These are phyloP conservation scores for Cicer judaicum DNA, from an alignment of 306 rosid genomes.

Conservation along the genomic window DNA sequence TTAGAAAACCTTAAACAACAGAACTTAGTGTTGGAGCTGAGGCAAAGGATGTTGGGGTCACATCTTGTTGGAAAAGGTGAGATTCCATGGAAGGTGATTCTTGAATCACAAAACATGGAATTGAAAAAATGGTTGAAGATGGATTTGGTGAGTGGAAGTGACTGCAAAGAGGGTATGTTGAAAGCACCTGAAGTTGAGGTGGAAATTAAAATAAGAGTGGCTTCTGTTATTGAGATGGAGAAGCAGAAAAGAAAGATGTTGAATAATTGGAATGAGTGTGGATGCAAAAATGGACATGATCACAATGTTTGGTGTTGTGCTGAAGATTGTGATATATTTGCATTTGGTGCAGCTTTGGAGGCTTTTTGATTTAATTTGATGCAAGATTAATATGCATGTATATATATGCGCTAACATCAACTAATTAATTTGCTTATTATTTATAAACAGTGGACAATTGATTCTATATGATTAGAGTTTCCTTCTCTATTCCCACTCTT, in stretches of 20 bases:
- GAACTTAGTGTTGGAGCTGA: constrained; percentile 69
- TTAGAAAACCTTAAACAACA: constrained; percentile 58
- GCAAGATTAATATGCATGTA: too few relatives aligned
- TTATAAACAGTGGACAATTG: too few relatives aligned
- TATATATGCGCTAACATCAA: too few relatives aligned
- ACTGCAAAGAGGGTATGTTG: constrained; percentile 16
- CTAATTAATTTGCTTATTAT: too few relatives aligned
- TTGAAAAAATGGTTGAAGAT: constrained; percentile 68
- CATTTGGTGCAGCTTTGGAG: constrained; percentile 64
- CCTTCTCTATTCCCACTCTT: too few relatives aligned
- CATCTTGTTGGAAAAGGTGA: constrained; percentile 66
- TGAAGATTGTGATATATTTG: constrained; percentile 65
- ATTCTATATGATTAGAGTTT: too few relatives aligned
- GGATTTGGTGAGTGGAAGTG: constrained; percentile 40
- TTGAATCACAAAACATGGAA: constrained; percentile 69
- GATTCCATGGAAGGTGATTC: constrained; percentile 66
- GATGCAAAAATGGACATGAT: constrained; percentile 59
- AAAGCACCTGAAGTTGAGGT: constrained; percentile 57
- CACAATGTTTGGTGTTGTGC: constrained; percentile 39
- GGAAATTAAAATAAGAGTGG: constrained; percentile 51
- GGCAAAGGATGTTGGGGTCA: constrained; percentile 67
- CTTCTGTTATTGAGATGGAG: constrained; percentile 11
- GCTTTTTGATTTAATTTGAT: constrained; percentile 43
- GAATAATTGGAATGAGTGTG: constrained; percentile 59
- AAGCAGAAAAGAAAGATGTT: constrained; percentile 33